Base-by-base conservation (phyloP, 192 early-diverging fungal species). In the Linderina pennispora region DNA sequence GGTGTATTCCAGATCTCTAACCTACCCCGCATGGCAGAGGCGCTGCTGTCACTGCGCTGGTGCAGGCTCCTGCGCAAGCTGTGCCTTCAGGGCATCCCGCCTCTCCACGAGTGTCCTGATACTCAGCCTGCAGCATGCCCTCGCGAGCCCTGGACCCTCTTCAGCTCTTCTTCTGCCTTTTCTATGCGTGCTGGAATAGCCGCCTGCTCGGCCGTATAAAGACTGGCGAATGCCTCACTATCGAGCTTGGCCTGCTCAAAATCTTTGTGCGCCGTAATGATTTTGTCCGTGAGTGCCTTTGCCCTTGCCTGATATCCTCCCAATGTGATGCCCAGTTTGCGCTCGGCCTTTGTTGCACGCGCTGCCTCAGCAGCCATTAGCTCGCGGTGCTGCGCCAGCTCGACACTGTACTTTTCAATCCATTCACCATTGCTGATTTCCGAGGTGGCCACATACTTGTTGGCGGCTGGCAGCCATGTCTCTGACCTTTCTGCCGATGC, bases 291-390 rank as follows among this genome's bases (percentile, higher is more conserved):
- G 17, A 95, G 53, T 41, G 76, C 53, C 38, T 73, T 75, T 10
- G 84, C 73, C 23, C 91, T 80, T 4, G 76, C 55, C 70, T 87
- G 78, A 62, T 93, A 91, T 21, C 93, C 93, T 38, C 92, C 93
- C 33, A 95, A 61, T 6, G 74, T 74, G 13, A 94, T 74, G 10
- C 62, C 75, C 17, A 93, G 56, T 45, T 86, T 86, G 53, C 88
- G 89, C 58, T 98, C 95, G 13, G 88, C 43, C 62, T 95, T 95
- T n/a, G 73, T 61, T 10, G 90, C 92, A 26, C 76, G 77, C 3
- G 68, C 52, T 0, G 91, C 86, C 32, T 91, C 83, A 25, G 76
- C 64, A 14, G 78, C 70, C 89, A 96, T 92, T 3, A 67, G 42
- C 47, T 77, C 75, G 14, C 86, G 80, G 37, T 83, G 58, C 1